Conservation (phyloP, 2,329 filamentous ascomycete species). For the Aspergillus brunneoviolaceus region DNA sequence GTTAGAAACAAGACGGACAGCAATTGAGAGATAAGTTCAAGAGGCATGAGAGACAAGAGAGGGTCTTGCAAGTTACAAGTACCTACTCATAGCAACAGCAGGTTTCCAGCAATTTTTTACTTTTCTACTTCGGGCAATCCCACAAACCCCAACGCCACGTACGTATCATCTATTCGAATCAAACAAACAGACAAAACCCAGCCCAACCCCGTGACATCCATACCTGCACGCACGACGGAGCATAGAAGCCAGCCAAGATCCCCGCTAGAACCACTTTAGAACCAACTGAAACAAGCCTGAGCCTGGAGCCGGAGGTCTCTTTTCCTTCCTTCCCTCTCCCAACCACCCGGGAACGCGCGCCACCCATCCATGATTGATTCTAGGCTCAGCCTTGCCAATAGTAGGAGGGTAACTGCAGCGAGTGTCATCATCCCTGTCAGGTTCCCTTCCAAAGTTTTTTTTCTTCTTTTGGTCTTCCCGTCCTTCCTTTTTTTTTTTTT, state of each 20-base stretch:
- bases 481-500: background rate
- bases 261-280: background rate
- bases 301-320: background rate
- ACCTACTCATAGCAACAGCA: too few species aligned
- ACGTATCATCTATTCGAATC: background rate
- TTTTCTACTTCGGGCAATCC: background rate
- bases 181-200: too few species aligned
- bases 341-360: background rate
- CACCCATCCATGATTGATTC: background rate
- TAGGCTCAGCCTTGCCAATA: conserved; percentile 14
- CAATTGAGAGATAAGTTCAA: background rate
- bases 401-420: background rate
- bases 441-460: background rate
- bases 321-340: background rate
- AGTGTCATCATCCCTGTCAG: conserved; percentile 15
- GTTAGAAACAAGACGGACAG: background rate
- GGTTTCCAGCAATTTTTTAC: too few species aligned
- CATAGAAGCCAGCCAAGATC: background rate
- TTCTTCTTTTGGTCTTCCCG: too few species aligned
- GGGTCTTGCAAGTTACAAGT: too few species aligned
- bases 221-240: too few species aligned
- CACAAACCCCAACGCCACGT: background rate
- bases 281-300: background rate
- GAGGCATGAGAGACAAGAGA: background rate
- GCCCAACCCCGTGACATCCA: too few species aligned